phyloP scores from a whole-genome alignment of 352 stramenopile genomes.

The Phytophthora litchii region DNA sequence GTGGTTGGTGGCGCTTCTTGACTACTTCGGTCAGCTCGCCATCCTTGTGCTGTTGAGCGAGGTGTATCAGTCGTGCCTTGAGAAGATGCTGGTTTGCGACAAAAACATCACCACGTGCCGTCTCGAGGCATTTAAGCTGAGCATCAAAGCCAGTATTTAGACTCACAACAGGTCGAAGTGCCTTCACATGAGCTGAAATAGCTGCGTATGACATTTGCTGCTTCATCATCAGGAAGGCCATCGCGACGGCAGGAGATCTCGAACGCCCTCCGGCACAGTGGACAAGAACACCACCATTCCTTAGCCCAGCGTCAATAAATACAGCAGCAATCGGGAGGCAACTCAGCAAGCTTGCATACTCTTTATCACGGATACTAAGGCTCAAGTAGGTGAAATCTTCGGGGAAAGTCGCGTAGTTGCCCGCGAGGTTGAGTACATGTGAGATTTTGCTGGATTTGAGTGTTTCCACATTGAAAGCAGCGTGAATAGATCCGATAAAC shows the following conservation, averaged over 20 bases:
- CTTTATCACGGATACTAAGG: constrained; percentile 90
- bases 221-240: constrained; percentile 84
- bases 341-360: constrained; percentile 89
- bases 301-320: constrained; percentile 81
- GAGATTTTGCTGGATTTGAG: constrained; percentile 80
- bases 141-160: constrained; percentile 88
- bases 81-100: constrained; percentile 80
- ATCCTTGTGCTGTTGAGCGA: constrained; percentile 47
- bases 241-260: constrained; percentile 78
- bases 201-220: constrained; percentile 58
- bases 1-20: constrained; percentile 45
- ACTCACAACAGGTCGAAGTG: constrained; percentile 64
- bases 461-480: constrained; percentile 85
- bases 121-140: constrained; percentile 79
- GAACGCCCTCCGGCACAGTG: constrained; percentile 87
- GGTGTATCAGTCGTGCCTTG: constrained; percentile 34
- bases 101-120: constrained; percentile 73
- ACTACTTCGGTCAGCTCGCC: constrained; percentile 34
- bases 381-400: constrained; percentile 90
- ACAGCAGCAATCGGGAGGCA: constrained; percentile 76
- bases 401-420: constrained; percentile 87
- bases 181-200: constrained; percentile 55
- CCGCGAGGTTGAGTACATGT: constrained; percentile 88
- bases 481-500: constrained; percentile 89
- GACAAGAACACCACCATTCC: constrained; percentile 74